Evolutionary conservation across 2,329 filamentous ascomycete species (phyloP).

Genomic region (Colletotrichum sp.): DNA sequence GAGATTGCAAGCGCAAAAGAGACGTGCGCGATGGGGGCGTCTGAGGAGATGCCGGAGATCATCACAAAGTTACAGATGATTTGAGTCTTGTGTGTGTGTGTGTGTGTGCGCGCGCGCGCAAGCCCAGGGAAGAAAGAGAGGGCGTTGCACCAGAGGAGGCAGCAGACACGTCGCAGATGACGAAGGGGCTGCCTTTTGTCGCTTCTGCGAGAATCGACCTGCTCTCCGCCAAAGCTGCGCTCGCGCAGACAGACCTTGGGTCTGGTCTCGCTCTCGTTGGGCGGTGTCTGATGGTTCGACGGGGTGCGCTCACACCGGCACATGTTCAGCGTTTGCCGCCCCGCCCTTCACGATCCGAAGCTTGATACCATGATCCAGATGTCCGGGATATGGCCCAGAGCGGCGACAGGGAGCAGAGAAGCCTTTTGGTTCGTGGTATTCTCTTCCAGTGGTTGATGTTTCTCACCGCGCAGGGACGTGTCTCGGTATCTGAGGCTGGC

Average conservation of each 20-base stretch:
- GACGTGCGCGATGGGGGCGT: not conserved
- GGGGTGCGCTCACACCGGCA: not conserved
- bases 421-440: not conserved
- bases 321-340: not conserved
- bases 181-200: not conserved
- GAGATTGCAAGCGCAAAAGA: not conserved
- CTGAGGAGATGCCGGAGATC: not conserved
- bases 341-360: not conserved
- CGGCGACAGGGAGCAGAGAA: not conserved
- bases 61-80: not conserved
- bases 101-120: not conserved
- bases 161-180: not conserved
- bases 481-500: not conserved
- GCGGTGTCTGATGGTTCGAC: not conserved
- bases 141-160: not conserved
- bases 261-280: not conserved
- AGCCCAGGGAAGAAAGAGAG: not conserved
- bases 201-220: not conserved
- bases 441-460: not conserved
- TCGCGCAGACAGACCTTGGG: not conserved
- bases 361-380: not conserved
- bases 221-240: not conserved
- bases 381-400: not conserved
- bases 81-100: not conserved
- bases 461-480: not conserved